Base-by-base conservation (phyloP, 148 eudicot species). In the Camellia granthamiana region DNA sequence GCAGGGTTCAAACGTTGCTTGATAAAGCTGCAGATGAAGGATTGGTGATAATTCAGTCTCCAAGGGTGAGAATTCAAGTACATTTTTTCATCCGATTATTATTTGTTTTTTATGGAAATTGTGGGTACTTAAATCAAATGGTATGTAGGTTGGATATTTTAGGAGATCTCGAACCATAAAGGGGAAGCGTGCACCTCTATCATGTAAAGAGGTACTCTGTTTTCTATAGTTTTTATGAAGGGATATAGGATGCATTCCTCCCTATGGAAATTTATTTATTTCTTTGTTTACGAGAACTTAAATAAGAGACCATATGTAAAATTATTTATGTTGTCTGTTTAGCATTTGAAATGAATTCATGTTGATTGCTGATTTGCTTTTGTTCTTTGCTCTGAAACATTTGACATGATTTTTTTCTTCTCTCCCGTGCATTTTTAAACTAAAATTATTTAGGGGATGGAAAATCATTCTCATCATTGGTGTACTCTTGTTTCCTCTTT, bases 151-250 rank as follows among this genome's bases (percentile, higher is more conserved):
- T 83, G 99, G 99, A 72, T 90, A 80, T 81, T 95, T 93, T 84
- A 88, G 97, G 85, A 92, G 95, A 90, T 91, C 88, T 68, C 89
- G 98, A 79, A 90, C 91, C 56, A 89, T 92, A 69, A 95, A 95
- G 83, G 94, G 93, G 82, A 91, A 89, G 86, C 88, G 88, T 76
- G 88, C 90, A 58, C 97, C 98, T 80, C 97, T 95, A 54, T 79
- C 94, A 82, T 93, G 99, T 89, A 89, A 91, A 89, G 98, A 91
- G 97, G 99, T 95, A 82, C 38, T 46, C 52, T 10, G 21, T 9
- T 47, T 80, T 60, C 19, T 10, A 4, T 73, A 18, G 49, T 77
- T 63, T 76, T 75, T 62, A 68, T 23, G 10, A 59, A 4, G 12
- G 60, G 21, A 0, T 79, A 30, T 43, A 30, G 41, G 62, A 59